Evolutionary conservation across 805 yeast species (phyloP), one percentile per base, ranked within the genome.

Genomic region (Alloascoidea hylecoeti): DNA sequence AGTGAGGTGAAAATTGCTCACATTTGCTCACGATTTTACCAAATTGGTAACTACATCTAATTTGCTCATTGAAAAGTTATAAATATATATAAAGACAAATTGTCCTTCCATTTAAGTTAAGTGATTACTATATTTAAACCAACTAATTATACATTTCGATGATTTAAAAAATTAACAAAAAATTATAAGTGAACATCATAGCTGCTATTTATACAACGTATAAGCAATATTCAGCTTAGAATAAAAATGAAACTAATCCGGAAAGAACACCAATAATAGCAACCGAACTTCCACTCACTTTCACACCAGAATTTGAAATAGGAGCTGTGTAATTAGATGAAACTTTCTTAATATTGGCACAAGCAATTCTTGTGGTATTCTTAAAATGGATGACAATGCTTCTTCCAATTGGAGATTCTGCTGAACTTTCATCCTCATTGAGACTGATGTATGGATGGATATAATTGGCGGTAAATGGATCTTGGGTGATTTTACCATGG

Each of bases 401-500:
- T 41, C 58, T 63, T 15, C 76, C 78, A 42, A 23, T 23, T 9
- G 30, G 30, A 23, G 13, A 9, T 23, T 23, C 30, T 9, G 9
- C 30, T 9, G 30, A n/a, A n/a, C n/a, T 23, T n/a, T 23, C 30
- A 9, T 23, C n/a, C 30, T 23, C 30, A 23, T 23, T 23, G n/a
- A 23, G 30, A 23, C 30, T 23, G n/a, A 80, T 53, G 53, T 67
- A 79, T 4, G 77, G 78, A 49, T 80, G 88, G 41, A 64, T 57
- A 52, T 75, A 80, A 42, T 64, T 63, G 18, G 72, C 60, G 54
- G 76, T 52, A 53, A 71, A 76, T 51, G 84, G 77, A 9, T 83
- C 77, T 15, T 82, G 66, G 50, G 77, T 68, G 49, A 80, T 75
- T 58, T 60, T 68, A 9, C 89, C 89, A 55, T 79, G 86, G 53